Conservation (phyloP, 169 alveolate genomes). For the Neospora caninum region DNA sequence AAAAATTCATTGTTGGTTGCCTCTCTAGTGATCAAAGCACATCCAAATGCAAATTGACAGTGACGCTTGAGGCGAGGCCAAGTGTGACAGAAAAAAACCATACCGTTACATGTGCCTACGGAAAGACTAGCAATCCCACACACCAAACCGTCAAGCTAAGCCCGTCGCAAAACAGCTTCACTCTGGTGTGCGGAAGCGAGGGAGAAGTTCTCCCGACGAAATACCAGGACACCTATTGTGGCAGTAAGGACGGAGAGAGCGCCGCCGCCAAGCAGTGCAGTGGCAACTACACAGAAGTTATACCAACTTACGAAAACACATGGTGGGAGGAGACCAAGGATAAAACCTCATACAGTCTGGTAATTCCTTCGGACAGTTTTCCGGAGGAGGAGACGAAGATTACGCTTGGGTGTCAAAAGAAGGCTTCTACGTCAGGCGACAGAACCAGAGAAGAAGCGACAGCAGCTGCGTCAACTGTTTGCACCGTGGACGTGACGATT, state of each 20-base stretch:
- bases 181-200: not conserved
- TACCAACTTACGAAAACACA: not conserved
- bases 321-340: not conserved
- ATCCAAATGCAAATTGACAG: not conserved
- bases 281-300: not conserved
- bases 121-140: not conserved
- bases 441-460: not conserved
- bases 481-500: not conserved
- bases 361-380: not conserved
- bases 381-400: not conserved
- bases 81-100: not conserved
- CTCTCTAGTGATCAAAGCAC: not conserved
- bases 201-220: not conserved
- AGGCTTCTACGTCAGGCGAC: not conserved
- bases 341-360: not conserved
- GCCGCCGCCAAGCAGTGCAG: not conserved
- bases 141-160: not conserved
- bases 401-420: not conserved
- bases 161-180: not conserved
- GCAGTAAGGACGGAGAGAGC: not conserved
- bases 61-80: not conserved
- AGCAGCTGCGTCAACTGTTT: not conserved
- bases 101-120: not conserved
- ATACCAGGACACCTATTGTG: not conserved
- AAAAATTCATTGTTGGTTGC: constrained; percentile 23